These are phyloP conservation scores for Protomyces macrosporus DNA, from an alignment of 1,139 yeast genomes.

Conservation along the genomic window DNA sequence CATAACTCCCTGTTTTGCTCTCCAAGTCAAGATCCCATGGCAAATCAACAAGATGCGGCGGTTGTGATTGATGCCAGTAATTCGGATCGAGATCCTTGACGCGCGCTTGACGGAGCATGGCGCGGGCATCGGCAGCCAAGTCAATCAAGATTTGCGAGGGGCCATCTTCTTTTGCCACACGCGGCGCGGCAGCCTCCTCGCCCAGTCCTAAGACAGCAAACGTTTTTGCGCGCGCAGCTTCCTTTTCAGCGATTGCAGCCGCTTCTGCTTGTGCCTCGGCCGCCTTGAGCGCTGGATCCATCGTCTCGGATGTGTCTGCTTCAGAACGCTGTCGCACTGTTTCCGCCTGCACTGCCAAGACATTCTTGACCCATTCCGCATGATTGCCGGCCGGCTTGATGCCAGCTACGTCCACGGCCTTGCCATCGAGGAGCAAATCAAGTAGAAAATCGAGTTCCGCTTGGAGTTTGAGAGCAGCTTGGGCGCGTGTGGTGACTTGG, in stretches of 20 bases:
- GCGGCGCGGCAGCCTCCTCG: not conserved
- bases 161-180: not conserved
- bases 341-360: not conserved
- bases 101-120: not conserved
- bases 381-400: not conserved
- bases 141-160: not conserved
- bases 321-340: not conserved
- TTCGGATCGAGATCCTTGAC: not conserved
- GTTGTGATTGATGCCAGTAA: constrained; percentile 1
- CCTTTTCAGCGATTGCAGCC: not conserved
- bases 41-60: constrained; percentile 6
- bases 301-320: not conserved
- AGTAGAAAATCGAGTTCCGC: constrained; percentile 18
- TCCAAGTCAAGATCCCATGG: constrained; percentile 19
- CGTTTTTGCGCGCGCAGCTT: not conserved
- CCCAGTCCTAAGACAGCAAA: not conserved
- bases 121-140: not conserved
- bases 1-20: constrained; percentile 7
- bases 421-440: constrained; percentile 4
- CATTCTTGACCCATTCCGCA: not conserved
- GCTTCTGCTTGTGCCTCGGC: not conserved
- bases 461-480: constrained; percentile 8
- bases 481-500: constrained; percentile 1
- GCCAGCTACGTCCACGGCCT: not conserved
- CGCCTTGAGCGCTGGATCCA: not conserved